These are phyloP conservation scores for Phyllosticta citriasiana DNA, from an alignment of 2,329 filamentous ascomycete genomes.

Conservation along the genomic window DNA sequence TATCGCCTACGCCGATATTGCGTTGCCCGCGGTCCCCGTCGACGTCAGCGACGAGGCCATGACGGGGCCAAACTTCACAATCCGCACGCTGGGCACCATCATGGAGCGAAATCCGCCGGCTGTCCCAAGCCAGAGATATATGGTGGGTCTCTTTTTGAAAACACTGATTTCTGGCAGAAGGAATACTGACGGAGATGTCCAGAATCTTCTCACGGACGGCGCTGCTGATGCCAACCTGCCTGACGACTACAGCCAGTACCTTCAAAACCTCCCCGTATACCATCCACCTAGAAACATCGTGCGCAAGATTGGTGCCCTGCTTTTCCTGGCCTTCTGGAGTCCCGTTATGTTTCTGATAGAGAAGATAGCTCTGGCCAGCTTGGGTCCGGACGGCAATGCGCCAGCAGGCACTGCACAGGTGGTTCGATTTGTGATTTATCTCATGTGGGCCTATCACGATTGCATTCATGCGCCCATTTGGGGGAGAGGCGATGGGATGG, in stretches of 20 bases:
- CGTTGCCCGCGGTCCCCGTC: background rate
- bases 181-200: background rate
- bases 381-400: no score
- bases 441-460: background rate
- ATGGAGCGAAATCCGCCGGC: no score
- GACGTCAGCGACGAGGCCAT: background rate
- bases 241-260: background rate
- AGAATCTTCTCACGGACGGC: background rate
- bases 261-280: background rate
- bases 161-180: no score
- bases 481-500: background rate
- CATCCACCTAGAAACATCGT: background rate
- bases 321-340: background rate
- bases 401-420: background rate
- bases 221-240: background rate
- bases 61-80: no score
- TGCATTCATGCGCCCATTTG: background rate
- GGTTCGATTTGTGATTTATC: background rate
- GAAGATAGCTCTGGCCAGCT: no score
- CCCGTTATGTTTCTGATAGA: background rate
- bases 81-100: no score
- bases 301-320: background rate
- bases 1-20: constrained; percentile 10
- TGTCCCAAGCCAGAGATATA: background rate
- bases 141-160: background rate